A percentile compares a stretch with the other conserved stretches of the same genome.
These are phyloP conservation scores for Dunaliella sp. DNA, from an alignment of 139 green algal genomes.

Conservation along the genomic window DNA sequence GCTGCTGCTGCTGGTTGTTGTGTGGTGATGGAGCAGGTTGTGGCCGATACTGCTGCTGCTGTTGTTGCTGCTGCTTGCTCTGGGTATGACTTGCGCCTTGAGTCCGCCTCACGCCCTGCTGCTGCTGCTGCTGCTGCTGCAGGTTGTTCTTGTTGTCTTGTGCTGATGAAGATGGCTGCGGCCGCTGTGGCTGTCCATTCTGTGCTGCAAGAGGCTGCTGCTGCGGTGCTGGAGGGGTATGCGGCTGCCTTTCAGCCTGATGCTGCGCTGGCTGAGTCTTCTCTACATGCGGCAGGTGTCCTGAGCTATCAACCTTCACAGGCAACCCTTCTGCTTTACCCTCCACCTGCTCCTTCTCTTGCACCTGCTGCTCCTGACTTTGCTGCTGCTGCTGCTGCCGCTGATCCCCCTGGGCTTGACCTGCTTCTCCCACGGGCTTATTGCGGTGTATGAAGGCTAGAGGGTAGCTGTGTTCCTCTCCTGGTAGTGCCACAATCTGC, in stretches of 20 bases:
- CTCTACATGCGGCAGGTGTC: background rate
- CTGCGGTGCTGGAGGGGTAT: no score
- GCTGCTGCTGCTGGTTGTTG: background rate
- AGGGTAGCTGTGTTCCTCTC: background rate
- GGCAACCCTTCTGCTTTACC: no score
- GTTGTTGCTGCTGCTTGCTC: conserved; percentile 4
- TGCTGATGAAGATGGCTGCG: background rate
- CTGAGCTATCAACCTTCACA: no score
- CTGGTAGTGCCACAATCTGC: conserved; percentile 15
- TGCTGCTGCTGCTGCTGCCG: conserved; percentile 6
- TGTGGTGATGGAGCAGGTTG: background rate
- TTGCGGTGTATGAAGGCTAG: background rate
- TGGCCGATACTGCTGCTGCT: background rate
- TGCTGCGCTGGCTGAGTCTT: background rate
- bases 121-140: background rate
- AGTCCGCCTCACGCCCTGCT: background rate
- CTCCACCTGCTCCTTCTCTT: background rate
- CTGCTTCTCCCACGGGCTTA: background rate
- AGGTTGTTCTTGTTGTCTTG: background rate
- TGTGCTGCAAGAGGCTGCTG: no score
- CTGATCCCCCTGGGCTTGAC: background rate
- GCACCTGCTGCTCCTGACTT: background rate
- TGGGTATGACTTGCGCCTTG: background rate
- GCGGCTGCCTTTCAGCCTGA: background rate
- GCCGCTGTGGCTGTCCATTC: background rate